phyloP scores from a whole-genome alignment of 1,284 basidiomycete genomes.

The Sporisorium sorghi region DNA sequence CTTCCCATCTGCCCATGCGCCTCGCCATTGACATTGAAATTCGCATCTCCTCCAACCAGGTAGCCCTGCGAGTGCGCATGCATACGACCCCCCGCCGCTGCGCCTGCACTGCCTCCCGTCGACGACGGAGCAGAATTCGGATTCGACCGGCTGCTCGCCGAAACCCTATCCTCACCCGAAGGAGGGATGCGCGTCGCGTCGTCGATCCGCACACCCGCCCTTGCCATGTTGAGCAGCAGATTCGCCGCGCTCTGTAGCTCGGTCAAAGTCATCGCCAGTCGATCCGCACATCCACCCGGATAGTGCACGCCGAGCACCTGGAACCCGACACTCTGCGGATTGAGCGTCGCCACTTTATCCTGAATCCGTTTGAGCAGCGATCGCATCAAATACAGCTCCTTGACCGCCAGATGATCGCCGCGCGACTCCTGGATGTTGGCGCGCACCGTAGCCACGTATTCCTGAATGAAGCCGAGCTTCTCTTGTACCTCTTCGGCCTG shows the following conservation, averaged over 20 bases:
- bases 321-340: constrained; percentile 41
- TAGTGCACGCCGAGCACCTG: constrained; percentile 44
- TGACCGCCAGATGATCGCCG: constrained; percentile 45
- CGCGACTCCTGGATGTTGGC: constrained; percentile 48
- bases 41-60: neutral
- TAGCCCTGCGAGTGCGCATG: constrained; percentile 14
- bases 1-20: neutral
- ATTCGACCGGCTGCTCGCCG: constrained; percentile 19
- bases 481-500: constrained; percentile 37
- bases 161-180: constrained; percentile 20
- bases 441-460: constrained; percentile 40
- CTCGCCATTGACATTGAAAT: neutral
- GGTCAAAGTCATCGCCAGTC: constrained; percentile 37
- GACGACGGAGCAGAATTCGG: constrained; percentile 24
- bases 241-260: constrained; percentile 45
- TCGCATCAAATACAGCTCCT: constrained; percentile 48
- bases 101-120: neutral
- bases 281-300: constrained; percentile 39
- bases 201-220: constrained; percentile 42
- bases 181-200: constrained; percentile 43
- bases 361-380: constrained; percentile 46
- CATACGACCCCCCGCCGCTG: neutral
- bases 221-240: constrained; percentile 44
- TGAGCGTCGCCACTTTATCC: constrained; percentile 41
- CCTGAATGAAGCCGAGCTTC: constrained; percentile 44